phyloP scores from a whole-genome alignment of 2,329 filamentous ascomycete species.

The Penicillium sp. region DNA sequence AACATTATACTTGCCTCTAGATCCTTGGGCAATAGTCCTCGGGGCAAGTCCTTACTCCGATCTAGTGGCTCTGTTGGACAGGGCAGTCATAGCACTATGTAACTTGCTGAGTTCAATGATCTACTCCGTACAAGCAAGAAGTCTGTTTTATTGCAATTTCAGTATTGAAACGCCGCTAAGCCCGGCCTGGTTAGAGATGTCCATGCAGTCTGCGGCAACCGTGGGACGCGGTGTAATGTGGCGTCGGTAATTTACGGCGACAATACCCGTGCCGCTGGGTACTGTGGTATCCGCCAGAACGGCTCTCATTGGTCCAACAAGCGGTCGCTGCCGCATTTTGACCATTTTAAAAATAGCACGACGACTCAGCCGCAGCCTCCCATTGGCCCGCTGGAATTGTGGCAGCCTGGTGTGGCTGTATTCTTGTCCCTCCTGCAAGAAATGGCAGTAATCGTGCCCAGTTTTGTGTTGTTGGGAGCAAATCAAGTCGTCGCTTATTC shows the following conservation, averaged over 20 bases:
- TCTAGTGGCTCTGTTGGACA: too few relatives aligned
- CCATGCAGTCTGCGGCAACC: background rate
- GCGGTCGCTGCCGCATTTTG: constrained; percentile 11
- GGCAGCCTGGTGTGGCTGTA: constrained; percentile 6
- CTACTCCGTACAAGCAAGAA: background rate
- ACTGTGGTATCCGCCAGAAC: background rate
- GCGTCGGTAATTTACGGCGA: background rate
- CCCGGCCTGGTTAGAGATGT: background rate
- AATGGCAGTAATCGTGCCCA: background rate
- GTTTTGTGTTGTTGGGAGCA: background rate
- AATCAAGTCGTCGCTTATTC: background rate
- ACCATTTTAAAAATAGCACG: constrained; percentile 8
- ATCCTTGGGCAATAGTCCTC: too few relatives aligned
- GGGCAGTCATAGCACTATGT: too few relatives aligned
- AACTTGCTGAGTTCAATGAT: background rate
- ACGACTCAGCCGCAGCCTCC: background rate
- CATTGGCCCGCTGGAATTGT: background rate
- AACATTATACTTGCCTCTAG: too few relatives aligned
- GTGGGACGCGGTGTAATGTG: background rate
- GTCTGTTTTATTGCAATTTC: background rate
- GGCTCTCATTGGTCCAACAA: constrained; percentile 8
- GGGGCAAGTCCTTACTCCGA: too few relatives aligned
- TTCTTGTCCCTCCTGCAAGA: background rate
- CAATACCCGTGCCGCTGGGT: background rate
- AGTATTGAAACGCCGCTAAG: background rate